Evolutionary conservation across 306 rosid genomes (phyloP).

Genomic region (Gastrolobium villosum): DNA sequence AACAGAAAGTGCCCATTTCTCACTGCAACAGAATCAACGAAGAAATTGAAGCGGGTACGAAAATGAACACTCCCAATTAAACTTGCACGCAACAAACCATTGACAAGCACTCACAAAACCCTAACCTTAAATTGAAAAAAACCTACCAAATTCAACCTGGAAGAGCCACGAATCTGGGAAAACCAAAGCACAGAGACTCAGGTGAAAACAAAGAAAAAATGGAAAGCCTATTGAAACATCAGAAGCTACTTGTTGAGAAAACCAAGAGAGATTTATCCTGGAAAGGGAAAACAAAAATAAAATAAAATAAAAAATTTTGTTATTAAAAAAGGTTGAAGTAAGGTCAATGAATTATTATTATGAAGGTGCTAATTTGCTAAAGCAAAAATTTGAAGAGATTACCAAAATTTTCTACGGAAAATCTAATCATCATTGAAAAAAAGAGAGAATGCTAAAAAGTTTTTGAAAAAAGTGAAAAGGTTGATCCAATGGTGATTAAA

Average conservation of each 20-base stretch:
- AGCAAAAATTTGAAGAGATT: slow-evolving; percentile 13
- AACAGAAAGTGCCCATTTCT: slow-evolving; percentile 14
- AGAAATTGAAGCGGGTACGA: slow-evolving; percentile 22
- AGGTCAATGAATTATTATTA: background rate
- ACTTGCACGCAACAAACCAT: slow-evolving; percentile 45
- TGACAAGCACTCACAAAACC: slow-evolving; percentile 60
- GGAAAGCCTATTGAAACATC: slow-evolving; percentile 58
- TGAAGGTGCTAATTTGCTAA: slow-evolving; percentile 19
- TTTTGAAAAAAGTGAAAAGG: no score
- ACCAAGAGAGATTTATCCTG: slow-evolving; percentile 56
- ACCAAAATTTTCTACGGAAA: no score
- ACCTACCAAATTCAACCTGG: slow-evolving; percentile 43
- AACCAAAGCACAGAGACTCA: slow-evolving; percentile 6
- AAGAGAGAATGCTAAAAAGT: no score
- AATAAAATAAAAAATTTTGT: background rate
- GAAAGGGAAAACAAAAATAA: slow-evolving; percentile 23
- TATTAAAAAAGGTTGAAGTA: slow-evolving; percentile 6
- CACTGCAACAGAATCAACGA: slow-evolving; percentile 23
- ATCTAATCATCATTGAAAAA: no score
- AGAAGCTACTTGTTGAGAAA: slow-evolving; percentile 58
- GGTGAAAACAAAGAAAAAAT: slow-evolving; percentile 19
- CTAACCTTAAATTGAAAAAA: slow-evolving; percentile 51
- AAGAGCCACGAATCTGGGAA: slow-evolving; percentile 43
- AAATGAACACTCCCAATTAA: slow-evolving; percentile 41
- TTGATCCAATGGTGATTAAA: no score